Evolutionary conservation across 1,139 yeast species (phyloP).

Genomic region (Yamadazyma oceani): DNA sequence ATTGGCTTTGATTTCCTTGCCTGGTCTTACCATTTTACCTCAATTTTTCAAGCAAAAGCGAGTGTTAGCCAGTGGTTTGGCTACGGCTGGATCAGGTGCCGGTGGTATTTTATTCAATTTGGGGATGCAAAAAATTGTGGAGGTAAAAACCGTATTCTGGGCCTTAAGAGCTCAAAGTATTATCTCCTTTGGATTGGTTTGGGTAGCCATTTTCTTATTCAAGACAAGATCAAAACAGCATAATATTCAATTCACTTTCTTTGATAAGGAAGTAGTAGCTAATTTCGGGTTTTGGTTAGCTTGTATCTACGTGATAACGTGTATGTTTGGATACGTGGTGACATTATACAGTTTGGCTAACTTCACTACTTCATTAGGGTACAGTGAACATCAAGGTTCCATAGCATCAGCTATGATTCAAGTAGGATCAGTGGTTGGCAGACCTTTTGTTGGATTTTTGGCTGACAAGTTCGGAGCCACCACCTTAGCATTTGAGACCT

Average conservation of each 20-base stretch:
- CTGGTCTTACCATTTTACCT: slow-evolving; percentile 40
- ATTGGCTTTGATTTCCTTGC: slow-evolving; percentile 45
- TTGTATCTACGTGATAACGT: slow-evolving; percentile 33
- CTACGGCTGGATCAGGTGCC: slow-evolving; percentile 59
- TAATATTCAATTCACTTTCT: slow-evolving; percentile 35
- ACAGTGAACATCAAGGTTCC: slow-evolving; percentile 39
- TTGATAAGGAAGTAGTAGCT: slow-evolving; percentile 29
- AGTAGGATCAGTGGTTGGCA: slow-evolving; percentile 39
- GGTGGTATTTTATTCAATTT: slow-evolving; percentile 57
- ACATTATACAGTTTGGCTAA: slow-evolving; percentile 46
- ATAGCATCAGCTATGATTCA: slow-evolving; percentile 47
- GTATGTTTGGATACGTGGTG: slow-evolving; percentile 48
- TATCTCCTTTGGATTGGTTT: slow-evolving; percentile 30
- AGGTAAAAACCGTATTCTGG: slow-evolving; percentile 29
- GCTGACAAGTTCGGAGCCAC: slow-evolving; percentile 41
- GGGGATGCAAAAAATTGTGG: slow-evolving; percentile 37
- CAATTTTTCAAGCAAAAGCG: slow-evolving; percentile 58
- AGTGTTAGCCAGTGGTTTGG: slow-evolving; percentile 57
- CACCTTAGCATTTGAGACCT: slow-evolving; percentile 30
- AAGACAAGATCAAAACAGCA: slow-evolving; percentile 23
- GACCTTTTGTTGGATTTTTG: slow-evolving; percentile 42
- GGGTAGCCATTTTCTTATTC: slow-evolving; percentile 30
- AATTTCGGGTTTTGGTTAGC: slow-evolving; percentile 34
- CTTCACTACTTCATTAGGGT: slow-evolving; percentile 47
- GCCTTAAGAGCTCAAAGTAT: slow-evolving; percentile 39